These are phyloP conservation scores for Adansonia rubrostipa DNA, from an alignment of 441 rosid genomes.

Conservation along the genomic window DNA sequence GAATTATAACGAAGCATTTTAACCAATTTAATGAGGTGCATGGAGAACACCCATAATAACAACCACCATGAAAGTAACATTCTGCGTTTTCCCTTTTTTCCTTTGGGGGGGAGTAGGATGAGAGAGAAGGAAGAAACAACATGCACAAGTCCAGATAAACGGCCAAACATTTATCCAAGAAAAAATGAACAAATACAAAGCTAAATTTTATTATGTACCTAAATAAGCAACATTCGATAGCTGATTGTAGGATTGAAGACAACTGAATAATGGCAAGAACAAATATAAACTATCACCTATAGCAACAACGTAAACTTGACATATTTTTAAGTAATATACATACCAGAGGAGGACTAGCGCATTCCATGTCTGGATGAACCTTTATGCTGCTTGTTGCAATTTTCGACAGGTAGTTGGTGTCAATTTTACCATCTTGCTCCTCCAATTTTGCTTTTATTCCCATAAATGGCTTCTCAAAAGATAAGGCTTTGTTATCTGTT, in stretches of 20 bases:
- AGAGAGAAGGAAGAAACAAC: conserved; percentile 6
- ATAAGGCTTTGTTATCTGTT: conserved; percentile 37
- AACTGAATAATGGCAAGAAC: conserved; percentile 12
- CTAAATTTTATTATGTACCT: neutral
- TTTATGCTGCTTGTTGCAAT: conserved; percentile 25
- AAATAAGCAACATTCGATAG: neutral
- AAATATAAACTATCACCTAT: conserved; percentile 11
- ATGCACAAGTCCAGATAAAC: neutral
- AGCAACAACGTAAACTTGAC: neutral
- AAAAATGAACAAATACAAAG: conserved; percentile 2
- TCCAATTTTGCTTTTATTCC: conserved; percentile 31
- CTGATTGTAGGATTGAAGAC: neutral
- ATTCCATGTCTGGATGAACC: conserved; percentile 41
- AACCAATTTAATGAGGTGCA: conserved; percentile 5
- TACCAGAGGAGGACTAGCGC: conserved; percentile 38
- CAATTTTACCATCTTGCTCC: conserved; percentile 36
- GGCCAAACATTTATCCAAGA: neutral
- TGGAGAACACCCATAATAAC: neutral
- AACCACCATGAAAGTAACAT: neutral
- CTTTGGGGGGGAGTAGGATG: neutral
- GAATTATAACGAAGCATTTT: neutral
- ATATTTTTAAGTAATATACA: conserved; percentile 7
- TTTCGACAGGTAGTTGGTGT: conserved; percentile 33
- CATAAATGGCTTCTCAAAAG: conserved; percentile 31
- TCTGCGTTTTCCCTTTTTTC: neutral